Evolutionary conservation across 129 eudicot species (phyloP), one percentile per base, ranked within the genome.

Genomic region (Flaveria trinervia): DNA sequence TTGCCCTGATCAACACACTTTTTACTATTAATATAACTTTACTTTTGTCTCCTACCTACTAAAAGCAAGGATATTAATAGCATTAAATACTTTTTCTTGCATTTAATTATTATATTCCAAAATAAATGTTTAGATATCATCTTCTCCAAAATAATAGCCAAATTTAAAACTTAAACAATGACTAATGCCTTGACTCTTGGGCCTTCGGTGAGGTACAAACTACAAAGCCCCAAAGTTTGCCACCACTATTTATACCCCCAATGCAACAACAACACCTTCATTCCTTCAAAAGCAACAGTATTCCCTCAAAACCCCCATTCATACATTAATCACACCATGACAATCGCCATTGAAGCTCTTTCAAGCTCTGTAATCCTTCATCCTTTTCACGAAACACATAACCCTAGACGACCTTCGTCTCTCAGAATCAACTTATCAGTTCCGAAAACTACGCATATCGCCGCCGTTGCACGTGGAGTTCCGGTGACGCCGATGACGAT

Each of bases 261-360:
- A 57, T 9, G 30, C 3, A 0, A 13, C 3, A 3, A 54, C 5
- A 22, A 23, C 12, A 17, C 9, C 2, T 55, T 55, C 61, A 55
- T 55, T 1, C 61, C 25, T 59, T 11, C 5, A 0, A 12, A 45
- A 45, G 23, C 61, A 5, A 55, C 61, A 55, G 12, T 20, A 55
- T n/a, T 55, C 61, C 62, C 62, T 18, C 62, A 39, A 46, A 74
- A 59, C 70, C 78, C 70, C 65, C 59, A 1, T 33, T 64, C 41
- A 5, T 36, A 36, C 43, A 11, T 22, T 9, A 10, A 3, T 0
- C 28, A 9, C 1, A 12, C 6, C 36, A 50, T 50, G 16, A 50
- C 4, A 22, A 22, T 11, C 33, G 15, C 65, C 77, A 84, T 87
- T 89, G 92, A 87, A 71, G 84, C 89, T 70, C 83, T 87, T 9